Percentiles rank a stretch among this genome's conserved stretches.
phyloP scores from a whole-genome alignment of 805 yeast species.

The Cyberlindnera xylosilytica region DNA sequence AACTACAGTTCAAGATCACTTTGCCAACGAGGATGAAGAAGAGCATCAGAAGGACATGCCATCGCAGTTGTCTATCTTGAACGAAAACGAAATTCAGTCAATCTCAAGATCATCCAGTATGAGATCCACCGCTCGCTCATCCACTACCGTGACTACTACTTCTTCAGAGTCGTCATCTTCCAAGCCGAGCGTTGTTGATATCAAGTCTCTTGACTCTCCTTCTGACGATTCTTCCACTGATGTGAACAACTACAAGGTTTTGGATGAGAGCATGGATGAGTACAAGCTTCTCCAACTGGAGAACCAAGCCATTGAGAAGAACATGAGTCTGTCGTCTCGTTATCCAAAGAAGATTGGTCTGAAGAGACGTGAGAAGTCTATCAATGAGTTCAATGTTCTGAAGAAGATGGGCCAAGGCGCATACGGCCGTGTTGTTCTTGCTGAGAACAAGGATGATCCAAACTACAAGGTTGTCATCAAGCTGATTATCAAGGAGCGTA shows the following conservation, averaged over 20 bases:
- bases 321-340: constrained; percentile 32
- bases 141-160: constrained; percentile 14
- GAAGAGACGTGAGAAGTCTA: constrained; percentile 64
- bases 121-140: constrained; percentile 19
- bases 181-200: constrained; percentile 8
- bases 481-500: constrained; percentile 87
- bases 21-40: constrained; percentile 29
- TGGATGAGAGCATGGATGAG: constrained; percentile 29
- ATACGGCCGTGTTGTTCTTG: constrained; percentile 88
- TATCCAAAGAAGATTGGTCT: constrained; percentile 55
- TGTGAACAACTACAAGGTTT: constrained; percentile 16
- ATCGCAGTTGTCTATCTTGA: constrained; percentile 37
- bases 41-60: constrained; percentile 33
- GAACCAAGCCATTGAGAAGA: constrained; percentile 39
- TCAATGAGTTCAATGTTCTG: constrained; percentile 65
- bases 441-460: constrained; percentile 61
- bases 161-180: constrained; percentile 15
- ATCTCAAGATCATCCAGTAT: constrained; percentile 27
- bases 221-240: constrained; percentile 12
- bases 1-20: constrained; percentile 1
- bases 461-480: constrained; percentile 73
- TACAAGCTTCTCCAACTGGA: constrained; percentile 44
- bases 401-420: constrained; percentile 95
- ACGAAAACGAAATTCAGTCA: constrained; percentile 34
- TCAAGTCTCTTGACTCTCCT: constrained; percentile 3